Conservation (phyloP, 345 rosid genomes). For the Tarenaya hassleriana region DNA sequence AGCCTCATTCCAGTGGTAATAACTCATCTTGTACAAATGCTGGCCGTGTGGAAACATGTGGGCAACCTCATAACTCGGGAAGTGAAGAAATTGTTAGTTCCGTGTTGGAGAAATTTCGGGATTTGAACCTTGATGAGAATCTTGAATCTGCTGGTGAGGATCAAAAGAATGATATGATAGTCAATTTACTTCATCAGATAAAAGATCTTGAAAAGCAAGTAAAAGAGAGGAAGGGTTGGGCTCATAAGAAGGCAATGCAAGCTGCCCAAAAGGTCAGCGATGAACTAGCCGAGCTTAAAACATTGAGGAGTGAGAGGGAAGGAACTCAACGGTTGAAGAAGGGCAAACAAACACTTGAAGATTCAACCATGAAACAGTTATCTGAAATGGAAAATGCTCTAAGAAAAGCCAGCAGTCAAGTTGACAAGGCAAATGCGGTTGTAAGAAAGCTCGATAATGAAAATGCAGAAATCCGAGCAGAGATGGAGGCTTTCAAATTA, state of each 20-base stretch:
- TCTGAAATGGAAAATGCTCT: slow-evolving; percentile 72
- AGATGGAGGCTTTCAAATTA: slow-evolving; percentile 80
- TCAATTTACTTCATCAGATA: slow-evolving; percentile 51
- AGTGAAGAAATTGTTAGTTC: slow-evolving; percentile 46
- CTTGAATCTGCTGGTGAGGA: slow-evolving; percentile 48
- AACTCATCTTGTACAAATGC: slow-evolving; percentile 21
- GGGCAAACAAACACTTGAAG: slow-evolving; percentile 78
- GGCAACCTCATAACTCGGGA: slow-evolving; percentile 35
- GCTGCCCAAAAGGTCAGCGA: slow-evolving; percentile 78
- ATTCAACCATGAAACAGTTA: slow-evolving; percentile 65
- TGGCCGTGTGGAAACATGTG: slow-evolving; percentile 34
- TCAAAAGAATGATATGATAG: slow-evolving; percentile 66
- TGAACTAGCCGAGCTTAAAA: slow-evolving; percentile 70
- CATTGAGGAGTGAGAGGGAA: slow-evolving; percentile 69
- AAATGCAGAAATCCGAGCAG: slow-evolving; percentile 88
- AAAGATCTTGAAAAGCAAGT: slow-evolving; percentile 71
- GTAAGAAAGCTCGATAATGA: slow-evolving; percentile 74
- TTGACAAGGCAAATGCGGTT: slow-evolving; percentile 60
- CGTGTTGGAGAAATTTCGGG: slow-evolving; percentile 52
- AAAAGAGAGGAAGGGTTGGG: slow-evolving; percentile 88
- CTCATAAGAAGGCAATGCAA: slow-evolving; percentile 91
- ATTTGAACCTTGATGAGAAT: slow-evolving; percentile 73
- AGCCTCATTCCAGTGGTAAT: slow-evolving; percentile 31
- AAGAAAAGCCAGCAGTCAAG: slow-evolving; percentile 64
- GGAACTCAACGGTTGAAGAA: slow-evolving; percentile 68